These are phyloP conservation scores for Ustilago vetiveriae DNA, from an alignment of 1,284 basidiomycete species.

Conservation along the genomic window DNA sequence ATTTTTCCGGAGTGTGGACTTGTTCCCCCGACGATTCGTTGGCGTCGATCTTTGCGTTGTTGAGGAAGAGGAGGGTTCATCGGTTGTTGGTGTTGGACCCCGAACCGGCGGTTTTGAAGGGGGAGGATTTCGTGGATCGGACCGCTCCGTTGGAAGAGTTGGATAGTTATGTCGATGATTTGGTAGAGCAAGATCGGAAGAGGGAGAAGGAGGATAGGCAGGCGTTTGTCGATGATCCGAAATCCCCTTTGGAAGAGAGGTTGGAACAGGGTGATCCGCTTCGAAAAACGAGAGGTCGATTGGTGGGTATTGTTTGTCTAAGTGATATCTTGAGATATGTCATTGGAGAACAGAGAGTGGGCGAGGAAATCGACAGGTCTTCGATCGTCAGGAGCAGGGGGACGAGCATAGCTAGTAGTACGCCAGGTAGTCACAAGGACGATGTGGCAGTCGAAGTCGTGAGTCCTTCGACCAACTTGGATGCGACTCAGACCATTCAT, in stretches of 20 bases:
- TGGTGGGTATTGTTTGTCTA: conserved; percentile 64
- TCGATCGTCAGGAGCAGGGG: too few species aligned
- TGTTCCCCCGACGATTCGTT: conserved; percentile 93
- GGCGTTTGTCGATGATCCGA: conserved; percentile 16
- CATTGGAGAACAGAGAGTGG: conserved; percentile 41
- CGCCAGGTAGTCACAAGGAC: neutral
- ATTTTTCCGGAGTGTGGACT: conserved; percentile 95
- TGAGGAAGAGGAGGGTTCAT: conserved; percentile 92
- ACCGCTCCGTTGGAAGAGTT: conserved; percentile 35
- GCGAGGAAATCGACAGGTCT: neutral
- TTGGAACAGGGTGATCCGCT: conserved; percentile 50
- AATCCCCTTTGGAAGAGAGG: conserved; percentile 20
- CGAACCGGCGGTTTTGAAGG: conserved; percentile 6
- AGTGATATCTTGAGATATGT: conserved; percentile 62
- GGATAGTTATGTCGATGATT: conserved; percentile 32
- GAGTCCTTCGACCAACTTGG: conserved; percentile 3
- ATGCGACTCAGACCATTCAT: conserved; percentile 34
- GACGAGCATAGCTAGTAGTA: conserved; percentile 12
- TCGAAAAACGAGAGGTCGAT: conserved; percentile 30
- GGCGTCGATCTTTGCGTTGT: conserved; percentile 88
- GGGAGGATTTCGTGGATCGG: conserved; percentile 1
- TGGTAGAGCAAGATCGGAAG: conserved; percentile 19
- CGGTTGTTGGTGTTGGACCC: conserved; percentile 72
- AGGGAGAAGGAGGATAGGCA: conserved; percentile 6
- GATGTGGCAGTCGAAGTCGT: neutral